These are phyloP conservation scores for Cercospora janseana DNA, from an alignment of 2,329 filamentous ascomycete species.

Conservation along the genomic window DNA sequence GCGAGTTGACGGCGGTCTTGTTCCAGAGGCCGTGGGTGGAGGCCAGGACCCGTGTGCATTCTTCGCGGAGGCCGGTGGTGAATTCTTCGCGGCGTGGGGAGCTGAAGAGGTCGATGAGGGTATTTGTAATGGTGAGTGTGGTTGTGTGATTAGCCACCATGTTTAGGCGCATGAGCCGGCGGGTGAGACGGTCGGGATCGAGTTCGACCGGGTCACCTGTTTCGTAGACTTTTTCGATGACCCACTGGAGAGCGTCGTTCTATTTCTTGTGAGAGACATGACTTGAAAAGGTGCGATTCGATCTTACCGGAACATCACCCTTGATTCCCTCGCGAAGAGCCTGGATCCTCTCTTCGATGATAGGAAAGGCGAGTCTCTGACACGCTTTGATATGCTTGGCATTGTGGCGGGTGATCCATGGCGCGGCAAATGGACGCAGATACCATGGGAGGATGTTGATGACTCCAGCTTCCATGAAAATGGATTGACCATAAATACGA, in stretches of 20 bases:
- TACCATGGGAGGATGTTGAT: constrained; percentile 21
- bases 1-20: constrained; percentile 26
- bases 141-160: constrained; percentile 32
- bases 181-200: constrained; percentile 17
- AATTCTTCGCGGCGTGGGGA: constrained; percentile 10
- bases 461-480: constrained; percentile 18
- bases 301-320: constrained; percentile 8
- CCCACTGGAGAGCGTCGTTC: constrained; percentile 24
- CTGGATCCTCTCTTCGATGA: constrained; percentile 10
- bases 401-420: constrained; percentile 1
- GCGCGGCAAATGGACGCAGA: background rate
- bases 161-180: constrained; percentile 25
- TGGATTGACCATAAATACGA: constrained; percentile 13
- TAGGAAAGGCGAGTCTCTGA: constrained; percentile 1
- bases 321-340: background rate
- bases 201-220: constrained; percentile 11
- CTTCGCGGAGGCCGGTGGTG: constrained; percentile 21
- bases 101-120: constrained; percentile 27
- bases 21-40: constrained; percentile 23
- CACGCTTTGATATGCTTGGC: background rate
- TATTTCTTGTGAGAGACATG: too few species aligned
- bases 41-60: constrained; percentile 23
- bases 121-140: constrained; percentile 26
- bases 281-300: too few species aligned
- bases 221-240: constrained; percentile 16